Evolutionary conservation across 2,329 filamentous ascomycete genomes (phyloP).

Genomic region (Corinectria fuckeliana): DNA sequence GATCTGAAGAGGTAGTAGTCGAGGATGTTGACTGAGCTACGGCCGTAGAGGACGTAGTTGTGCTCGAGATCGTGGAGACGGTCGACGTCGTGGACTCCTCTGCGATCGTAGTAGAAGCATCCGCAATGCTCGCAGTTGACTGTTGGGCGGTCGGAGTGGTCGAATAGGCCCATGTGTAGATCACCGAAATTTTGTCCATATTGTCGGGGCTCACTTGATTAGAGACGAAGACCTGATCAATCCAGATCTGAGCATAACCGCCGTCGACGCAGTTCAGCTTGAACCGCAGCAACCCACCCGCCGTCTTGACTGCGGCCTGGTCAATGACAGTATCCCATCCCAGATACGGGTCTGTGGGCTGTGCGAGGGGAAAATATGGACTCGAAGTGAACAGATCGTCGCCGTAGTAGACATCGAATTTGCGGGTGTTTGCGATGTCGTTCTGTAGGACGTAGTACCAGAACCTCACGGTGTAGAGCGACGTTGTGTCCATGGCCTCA

Average conservation of each 20-base stretch:
- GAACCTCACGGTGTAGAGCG: constrained; percentile 31
- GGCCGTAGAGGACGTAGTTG: background rate
- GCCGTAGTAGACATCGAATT: constrained; percentile 29
- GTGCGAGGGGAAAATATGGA: constrained; percentile 23
- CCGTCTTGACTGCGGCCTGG: constrained; percentile 19
- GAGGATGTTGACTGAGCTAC: background rate
- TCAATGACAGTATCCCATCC: constrained; percentile 25
- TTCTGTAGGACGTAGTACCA: constrained; percentile 28
- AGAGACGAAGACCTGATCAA: constrained; percentile 35
- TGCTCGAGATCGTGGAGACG: background rate
- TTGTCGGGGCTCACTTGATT: constrained; percentile 26
- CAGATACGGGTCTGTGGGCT: background rate
- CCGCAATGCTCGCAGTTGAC: constrained; percentile 6
- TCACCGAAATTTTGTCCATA: constrained; percentile 26
- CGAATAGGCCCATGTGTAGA: constrained; percentile 19
- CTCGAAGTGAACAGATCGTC: constrained; percentile 22
- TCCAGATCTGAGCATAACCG: constrained; percentile 28
- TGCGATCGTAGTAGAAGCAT: background rate
- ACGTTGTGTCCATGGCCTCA: constrained; percentile 18
- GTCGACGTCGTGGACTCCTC: background rate
- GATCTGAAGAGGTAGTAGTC: background rate
- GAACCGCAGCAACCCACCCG: constrained; percentile 28
- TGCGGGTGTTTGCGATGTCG: constrained; percentile 24
- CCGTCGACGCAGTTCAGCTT: constrained; percentile 25
- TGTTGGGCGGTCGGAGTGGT: constrained; percentile 12